A percentile compares a stretch with the other conserved stretches of the same genome.
phyloP scores from a whole-genome alignment of 164 flowering plant species.

The Berberis thunbergii region DNA sequence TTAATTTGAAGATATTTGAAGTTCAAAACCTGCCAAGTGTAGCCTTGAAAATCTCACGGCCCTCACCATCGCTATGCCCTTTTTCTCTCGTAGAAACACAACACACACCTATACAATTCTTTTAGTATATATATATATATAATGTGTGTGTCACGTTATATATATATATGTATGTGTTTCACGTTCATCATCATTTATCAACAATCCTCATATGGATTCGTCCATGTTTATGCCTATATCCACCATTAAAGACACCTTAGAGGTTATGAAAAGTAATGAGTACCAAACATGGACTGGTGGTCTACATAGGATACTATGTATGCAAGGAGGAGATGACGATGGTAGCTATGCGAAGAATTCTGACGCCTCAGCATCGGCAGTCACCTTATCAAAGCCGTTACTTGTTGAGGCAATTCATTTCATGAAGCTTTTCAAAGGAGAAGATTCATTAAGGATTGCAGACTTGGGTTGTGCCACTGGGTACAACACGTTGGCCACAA shows the following conservation, averaged over 20 bases:
- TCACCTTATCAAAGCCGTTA: conserved; percentile 27
- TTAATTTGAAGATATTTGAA: too few relatives aligned
- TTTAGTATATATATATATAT: too few relatives aligned
- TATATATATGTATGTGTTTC: too few relatives aligned
- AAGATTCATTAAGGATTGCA: conserved; percentile 25
- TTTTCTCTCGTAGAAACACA: too few relatives aligned
- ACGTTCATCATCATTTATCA: too few relatives aligned
- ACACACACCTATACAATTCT: too few relatives aligned
- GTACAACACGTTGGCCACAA: conserved; percentile 33
- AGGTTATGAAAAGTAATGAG: conserved; percentile 2
- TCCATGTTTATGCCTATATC: not conserved
- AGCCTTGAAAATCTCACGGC: too few relatives aligned
- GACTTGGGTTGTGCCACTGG: conserved; percentile 47
- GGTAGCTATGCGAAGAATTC: conserved; percentile 36
- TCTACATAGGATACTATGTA: conserved; percentile 30
- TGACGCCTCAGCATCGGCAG: conserved; percentile 26
- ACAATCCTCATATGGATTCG: conserved; percentile 2
- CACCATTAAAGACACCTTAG: conserved; percentile 7
- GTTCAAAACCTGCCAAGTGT: too few relatives aligned
- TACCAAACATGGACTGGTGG: conserved; percentile 14
- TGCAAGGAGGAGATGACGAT: conserved; percentile 41
- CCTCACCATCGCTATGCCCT: too few relatives aligned
- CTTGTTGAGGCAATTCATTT: conserved; percentile 21
- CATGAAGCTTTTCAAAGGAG: conserved; percentile 19
- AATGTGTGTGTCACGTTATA: too few relatives aligned